Base-by-base conservation (phyloP, 192 early-diverging fungal genomes). In the Coemansia sp. region DNA sequence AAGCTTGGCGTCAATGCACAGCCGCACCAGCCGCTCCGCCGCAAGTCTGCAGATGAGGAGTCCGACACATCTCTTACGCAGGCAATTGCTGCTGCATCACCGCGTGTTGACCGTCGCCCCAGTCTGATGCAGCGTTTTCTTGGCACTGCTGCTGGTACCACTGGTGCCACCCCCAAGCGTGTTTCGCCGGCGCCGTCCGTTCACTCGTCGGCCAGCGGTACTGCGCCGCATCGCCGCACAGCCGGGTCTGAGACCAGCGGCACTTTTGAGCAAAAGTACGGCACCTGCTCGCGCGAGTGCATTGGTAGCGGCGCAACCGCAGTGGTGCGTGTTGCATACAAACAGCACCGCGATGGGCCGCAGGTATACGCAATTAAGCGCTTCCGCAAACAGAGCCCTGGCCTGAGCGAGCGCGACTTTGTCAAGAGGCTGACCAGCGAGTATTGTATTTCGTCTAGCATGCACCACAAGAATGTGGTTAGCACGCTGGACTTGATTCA, bases 401-500 rank as follows among this genome's bases (percentile, higher is more conserved):
- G 90, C 65, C 95, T 97, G 84, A 86, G 89, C 4, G 88, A 96
- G 85, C 93, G 93, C 75, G 92, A 95, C 52, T 97, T 96, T 78
- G 84, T 96, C 76, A 97, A 97, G 80, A 97, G 96, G 82, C 84
- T 98, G 66, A 91, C 89, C 23, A 87, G 88, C 74, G 96, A 98
- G 82, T 98, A 95, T 74, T 96, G 95, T 81, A 97, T 98, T 63
- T 90, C 88, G 50, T 95, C 94, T 5, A 90, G 91, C 32, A 84
- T 98, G 56, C 86, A 94, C 54, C 94, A 97, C 82, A 84, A 87
- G 66, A 94, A 98, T 75, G 82, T 98, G 29, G 93, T 98, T 25
- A 87, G 88, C 68, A 97, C 95, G 5, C 87, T 97, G n/a, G 96
- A 98, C 78, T 82, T 98, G 64, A 94, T 98, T 31, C 91, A 95